Evolutionary conservation across 805 yeast species (phyloP).

Genomic region (Alloascoidea hylecoeti): DNA sequence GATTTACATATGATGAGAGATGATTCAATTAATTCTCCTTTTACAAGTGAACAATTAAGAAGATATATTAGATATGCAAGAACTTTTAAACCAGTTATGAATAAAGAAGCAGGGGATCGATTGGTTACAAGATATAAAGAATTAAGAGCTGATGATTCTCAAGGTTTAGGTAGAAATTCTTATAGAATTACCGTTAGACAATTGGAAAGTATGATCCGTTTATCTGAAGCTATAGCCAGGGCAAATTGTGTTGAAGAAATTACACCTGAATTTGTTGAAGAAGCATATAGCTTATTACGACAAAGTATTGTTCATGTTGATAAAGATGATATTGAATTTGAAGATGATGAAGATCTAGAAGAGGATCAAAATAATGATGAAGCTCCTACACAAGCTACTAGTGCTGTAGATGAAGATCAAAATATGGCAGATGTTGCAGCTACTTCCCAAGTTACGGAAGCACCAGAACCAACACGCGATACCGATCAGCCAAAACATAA

Average conservation of each 20-base stretch:
- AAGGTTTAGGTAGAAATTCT: slow-evolving; percentile 66
- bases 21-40: slow-evolving; percentile 83
- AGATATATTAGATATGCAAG: slow-evolving; percentile 86
- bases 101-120: slow-evolving; percentile 63
- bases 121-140: slow-evolving; percentile 74
- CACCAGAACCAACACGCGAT: slow-evolving; percentile 4
- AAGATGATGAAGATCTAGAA: slow-evolving; percentile 37
- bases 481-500: slow-evolving; percentile 11
- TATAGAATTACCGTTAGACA: slow-evolving; percentile 96
- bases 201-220: slow-evolving; percentile 82
- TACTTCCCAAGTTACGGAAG: slow-evolving; percentile 4
- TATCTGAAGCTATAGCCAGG: slow-evolving; percentile 92
- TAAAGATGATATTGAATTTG: slow-evolving; percentile 81
- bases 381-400: slow-evolving; percentile 7
- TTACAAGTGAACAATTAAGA: slow-evolving; percentile 72
- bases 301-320: slow-evolving; percentile 91
- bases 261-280: slow-evolving; percentile 76
- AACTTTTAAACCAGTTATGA: slow-evolving; percentile 83
- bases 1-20: slow-evolving; percentile 85
- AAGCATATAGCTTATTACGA: slow-evolving; percentile 80
- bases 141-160: slow-evolving; percentile 80
- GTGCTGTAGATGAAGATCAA: slow-evolving; percentile 6
- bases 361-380: slow-evolving; percentile 1
- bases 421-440: slow-evolving; percentile 11
- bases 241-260: slow-evolving; percentile 90